Conservation (phyloP, 305 asterid species). For the Rubia tinctorum region DNA sequence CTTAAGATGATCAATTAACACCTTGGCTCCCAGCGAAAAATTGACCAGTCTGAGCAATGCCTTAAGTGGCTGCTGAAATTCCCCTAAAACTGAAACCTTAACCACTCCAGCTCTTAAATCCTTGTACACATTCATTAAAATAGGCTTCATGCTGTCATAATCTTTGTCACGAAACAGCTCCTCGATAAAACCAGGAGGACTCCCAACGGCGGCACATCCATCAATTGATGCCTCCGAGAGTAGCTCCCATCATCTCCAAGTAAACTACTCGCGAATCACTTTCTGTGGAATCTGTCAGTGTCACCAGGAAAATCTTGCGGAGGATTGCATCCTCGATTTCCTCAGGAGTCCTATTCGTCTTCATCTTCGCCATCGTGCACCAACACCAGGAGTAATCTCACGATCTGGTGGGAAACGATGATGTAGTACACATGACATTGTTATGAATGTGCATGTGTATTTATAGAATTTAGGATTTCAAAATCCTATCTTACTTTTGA, state of each 20-base stretch:
- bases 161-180: slow-evolving; percentile 78
- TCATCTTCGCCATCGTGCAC: slow-evolving; percentile 36
- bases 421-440: too few relatives aligned
- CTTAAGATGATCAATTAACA: slow-evolving; percentile 72
- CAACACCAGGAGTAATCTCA: neutral
- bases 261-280: slow-evolving; percentile 62
- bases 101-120: slow-evolving; percentile 86
- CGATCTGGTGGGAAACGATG: neutral
- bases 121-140: slow-evolving; percentile 76
- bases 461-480: too few relatives aligned
- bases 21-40: slow-evolving; percentile 77
- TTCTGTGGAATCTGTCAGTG: slow-evolving; percentile 71
- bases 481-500: too few relatives aligned
- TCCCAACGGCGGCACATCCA: slow-evolving; percentile 26
- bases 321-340: slow-evolving; percentile 92
- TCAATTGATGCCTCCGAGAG: slow-evolving; percentile 65
- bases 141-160: slow-evolving; percentile 72
- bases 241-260: slow-evolving; percentile 78
- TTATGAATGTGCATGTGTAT: too few relatives aligned
- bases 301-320: slow-evolving; percentile 70
- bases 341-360: slow-evolving; percentile 58
- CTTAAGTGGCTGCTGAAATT: slow-evolving; percentile 88
- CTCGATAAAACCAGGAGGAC: slow-evolving; percentile 49
- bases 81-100: slow-evolving; percentile 86
- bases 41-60: slow-evolving; percentile 60